Base-by-base conservation (phyloP, 1,139 yeast genomes). In the Kodamaea alishanica region DNA sequence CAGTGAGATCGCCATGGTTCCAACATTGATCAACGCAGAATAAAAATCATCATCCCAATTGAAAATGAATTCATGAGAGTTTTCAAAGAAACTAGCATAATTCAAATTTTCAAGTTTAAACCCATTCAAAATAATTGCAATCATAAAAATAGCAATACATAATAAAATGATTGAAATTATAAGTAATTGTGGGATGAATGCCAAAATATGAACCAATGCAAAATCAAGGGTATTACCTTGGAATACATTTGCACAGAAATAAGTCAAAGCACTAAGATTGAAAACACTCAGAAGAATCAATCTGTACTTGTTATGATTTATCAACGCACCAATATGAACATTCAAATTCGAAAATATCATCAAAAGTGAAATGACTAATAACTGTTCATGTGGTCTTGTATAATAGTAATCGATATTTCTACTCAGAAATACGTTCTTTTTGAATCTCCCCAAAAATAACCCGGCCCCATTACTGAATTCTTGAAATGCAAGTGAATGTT, bases 401-500 rank as follows among this genome's bases (percentile, higher is more conserved):
- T 10, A 8, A 11, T 8, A 11, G 5, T 15, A 5, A 45, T 22
- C 12, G 10, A 9, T 9, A 24, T 26, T 34, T 23, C 31, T 26
- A 15, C 29, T 31, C 11, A 34, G 27, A n/a, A 32, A 32, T n/a
- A 24, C 20, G 6, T 28, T 47, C 20, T 46, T 40, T 15, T 49
- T 49, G 8, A 54, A 46, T 37, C 56, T 51, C 9, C 61, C 60
- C 38, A 61, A 52, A 39, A 65, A 57, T 25, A 62, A 48, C 0
- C 61, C 60, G 1, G 60, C 61, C 20, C 70, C 60, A n/a, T 74
- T 65, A 49, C 79, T 79, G 25, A 75, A 79, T 50, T 83, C 90
- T 53, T 84, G 89, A 52, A 82, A 83, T 8, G 87, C 85, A 24
- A 83, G 59, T 1, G 89, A 81, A 52, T 79, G 83, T 52, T 84